Evolutionary conservation across 1,284 basidiomycete species (phyloP), one percentile per base, ranked within the genome.

Genomic region (Rhodotorula glutinis): DNA sequence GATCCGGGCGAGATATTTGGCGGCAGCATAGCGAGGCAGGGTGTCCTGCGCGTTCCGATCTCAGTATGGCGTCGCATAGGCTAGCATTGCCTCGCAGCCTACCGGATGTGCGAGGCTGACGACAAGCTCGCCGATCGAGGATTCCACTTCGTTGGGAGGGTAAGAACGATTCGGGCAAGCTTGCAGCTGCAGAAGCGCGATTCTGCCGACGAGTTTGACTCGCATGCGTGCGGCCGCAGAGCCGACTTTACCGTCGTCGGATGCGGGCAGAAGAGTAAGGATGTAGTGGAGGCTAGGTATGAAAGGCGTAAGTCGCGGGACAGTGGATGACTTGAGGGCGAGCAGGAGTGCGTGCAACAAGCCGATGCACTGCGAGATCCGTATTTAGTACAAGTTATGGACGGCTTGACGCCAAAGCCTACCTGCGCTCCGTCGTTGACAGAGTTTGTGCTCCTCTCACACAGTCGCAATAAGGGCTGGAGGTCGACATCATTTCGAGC

Each of bases 21-120:
- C 91, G 3, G 91, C 86, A 16, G 94, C 93, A 85, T 92, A 98
- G 55, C 96, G 89, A 27, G 98, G 92, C 40, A 93, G 82, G 0
- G 96, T 97, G 76, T 98, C 94, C 91, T 96, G 74, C 25, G 17
- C 8, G 11, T 44, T 21, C 43, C 9, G 43, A 19, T 9, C 21
- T 44, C 8, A 29, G 49, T 14, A 27, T 25, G 25, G 3, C 25
- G 7, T 51, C 25, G 25, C n/a, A 16, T 14, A 27, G 49, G 25
- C 27, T 29, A 8, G 3, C 3, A 11, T 25, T 14, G 11, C 11
- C n/a, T 16, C 49, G 25, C 2, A 14, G 25, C 59, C 38, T 8
- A 60, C 92, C 79, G 87, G 91, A 79, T 98, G 92, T 75, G 91
- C 88, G 27, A 98, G 79, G 17, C 84, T 82, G 40, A 82, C 82